These are phyloP conservation scores for Hemileccinum rubropunctum DNA, from an alignment of 768 basidiomycete genomes.

Conservation along the genomic window DNA sequence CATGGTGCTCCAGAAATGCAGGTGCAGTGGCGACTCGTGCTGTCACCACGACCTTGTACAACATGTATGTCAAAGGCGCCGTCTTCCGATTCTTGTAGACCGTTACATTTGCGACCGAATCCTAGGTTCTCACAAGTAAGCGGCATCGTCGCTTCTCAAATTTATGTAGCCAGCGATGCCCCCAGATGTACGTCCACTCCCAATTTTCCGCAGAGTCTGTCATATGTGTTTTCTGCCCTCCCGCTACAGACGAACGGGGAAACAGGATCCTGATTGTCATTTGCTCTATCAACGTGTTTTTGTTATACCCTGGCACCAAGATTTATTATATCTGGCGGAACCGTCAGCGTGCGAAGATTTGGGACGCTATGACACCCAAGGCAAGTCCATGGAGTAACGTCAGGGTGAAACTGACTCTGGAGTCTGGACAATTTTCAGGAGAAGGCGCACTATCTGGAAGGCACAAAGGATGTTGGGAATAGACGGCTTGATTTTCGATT, in stretches of 20 bases:
- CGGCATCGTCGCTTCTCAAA: constrained; percentile 46
- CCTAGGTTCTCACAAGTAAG: constrained; percentile 43
- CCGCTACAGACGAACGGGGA: constrained; percentile 48
- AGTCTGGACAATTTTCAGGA: constrained; percentile 38
- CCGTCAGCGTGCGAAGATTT: constrained; percentile 47
- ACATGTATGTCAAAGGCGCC: constrained; percentile 36
- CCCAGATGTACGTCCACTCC: constrained; percentile 43
- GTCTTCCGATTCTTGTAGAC: neutral
- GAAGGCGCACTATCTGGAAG: constrained; percentile 44
- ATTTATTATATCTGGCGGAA: constrained; percentile 61
- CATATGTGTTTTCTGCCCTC: no score
- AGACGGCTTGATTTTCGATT: constrained; percentile 61
- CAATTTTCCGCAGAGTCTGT: no score
- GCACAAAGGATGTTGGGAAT: constrained; percentile 52
- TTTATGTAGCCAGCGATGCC: constrained; percentile 57
- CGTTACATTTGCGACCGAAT: neutral
- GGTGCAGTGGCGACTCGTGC: constrained; percentile 59
- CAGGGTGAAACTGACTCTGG: neutral
- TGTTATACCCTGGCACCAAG: constrained; percentile 54
- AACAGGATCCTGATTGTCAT: constrained; percentile 54
- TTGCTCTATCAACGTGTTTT: constrained; percentile 46
- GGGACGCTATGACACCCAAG: constrained; percentile 56
- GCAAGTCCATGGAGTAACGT: constrained; percentile 20
- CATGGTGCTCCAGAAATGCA: constrained; percentile 58
- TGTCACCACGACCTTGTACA: constrained; percentile 57